Percentiles rank a stretch among this genome's conserved stretches.
Conservation (phyloP, 176 grass and related monocot genomes). For the Zoysia pacifica region DNA sequence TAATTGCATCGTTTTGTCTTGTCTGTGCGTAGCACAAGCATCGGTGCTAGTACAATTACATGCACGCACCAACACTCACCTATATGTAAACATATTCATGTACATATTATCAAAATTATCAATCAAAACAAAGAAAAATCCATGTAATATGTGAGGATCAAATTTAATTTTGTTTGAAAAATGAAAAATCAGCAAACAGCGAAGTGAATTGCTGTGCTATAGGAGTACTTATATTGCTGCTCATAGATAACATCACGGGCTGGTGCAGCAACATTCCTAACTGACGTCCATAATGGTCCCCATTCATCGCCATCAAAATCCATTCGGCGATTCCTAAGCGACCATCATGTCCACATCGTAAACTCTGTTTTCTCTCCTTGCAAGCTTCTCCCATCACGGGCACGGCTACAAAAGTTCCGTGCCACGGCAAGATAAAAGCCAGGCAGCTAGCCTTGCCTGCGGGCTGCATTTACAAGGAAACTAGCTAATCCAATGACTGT, state of each 20-base stretch:
- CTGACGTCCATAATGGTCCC: background rate
- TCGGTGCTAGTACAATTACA: no score
- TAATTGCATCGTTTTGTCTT: no score
- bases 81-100: no score
- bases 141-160: no score
- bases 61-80: no score
- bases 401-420: conserved; percentile 1
- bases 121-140: background rate
- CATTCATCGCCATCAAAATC: background rate
- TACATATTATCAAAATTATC: no score
- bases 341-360: background rate
- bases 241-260: background rate
- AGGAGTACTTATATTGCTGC: background rate
- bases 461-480: background rate
- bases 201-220: background rate
- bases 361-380: background rate
- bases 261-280: conserved; percentile 8
- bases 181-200: no score
- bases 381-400: conserved; percentile 6
- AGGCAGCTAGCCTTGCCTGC: background rate
- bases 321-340: conserved; percentile 16
- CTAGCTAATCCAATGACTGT: background rate
- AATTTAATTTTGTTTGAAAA: no score
- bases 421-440: conserved; percentile 7
- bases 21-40: no score